phyloP scores from a whole-genome alignment of 2,329 filamentous ascomycete genomes.

The Aspergillus fumigatiaffinis region DNA sequence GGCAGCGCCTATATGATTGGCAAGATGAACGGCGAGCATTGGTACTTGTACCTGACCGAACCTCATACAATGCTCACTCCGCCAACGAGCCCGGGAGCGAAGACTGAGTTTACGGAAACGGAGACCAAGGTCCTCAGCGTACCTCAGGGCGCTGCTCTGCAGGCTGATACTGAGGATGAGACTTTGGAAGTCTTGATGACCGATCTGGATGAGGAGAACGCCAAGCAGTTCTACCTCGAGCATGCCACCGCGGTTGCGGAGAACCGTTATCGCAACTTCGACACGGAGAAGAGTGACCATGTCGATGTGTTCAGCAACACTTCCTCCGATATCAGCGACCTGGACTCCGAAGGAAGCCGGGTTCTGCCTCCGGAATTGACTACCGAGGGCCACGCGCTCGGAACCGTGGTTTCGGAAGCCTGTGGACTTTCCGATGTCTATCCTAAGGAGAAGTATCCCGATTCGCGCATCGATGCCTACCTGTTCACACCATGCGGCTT shows the following conservation, averaged over 20 bases:
- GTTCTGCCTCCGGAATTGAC: conserved; percentile 69
- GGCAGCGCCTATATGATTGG: conserved; percentile 99
- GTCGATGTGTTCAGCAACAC: conserved; percentile 77
- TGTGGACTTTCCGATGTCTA: conserved; percentile 91
- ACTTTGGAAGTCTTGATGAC: conserved; percentile 65
- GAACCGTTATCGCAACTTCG: conserved; percentile 69
- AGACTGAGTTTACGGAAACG: conserved; percentile 49
- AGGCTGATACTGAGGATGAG: conserved; percentile 41
- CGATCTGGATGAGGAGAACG: conserved; percentile 62
- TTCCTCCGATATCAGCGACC: conserved; percentile 58
- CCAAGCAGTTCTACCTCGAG: conserved; percentile 67
- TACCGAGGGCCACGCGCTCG: conserved; percentile 89
- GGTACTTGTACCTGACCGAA: conserved; percentile 96
- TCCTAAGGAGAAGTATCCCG: conserved; percentile 78
- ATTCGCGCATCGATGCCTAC: conserved; percentile 91
- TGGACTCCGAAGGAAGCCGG: conserved; percentile 47
- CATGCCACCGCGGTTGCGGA: conserved; percentile 88
- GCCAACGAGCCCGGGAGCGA: conserved; percentile 65
- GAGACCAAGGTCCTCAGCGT: conserved; percentile 58
- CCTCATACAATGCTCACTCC: conserved; percentile 77
- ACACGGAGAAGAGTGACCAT: conserved; percentile 56
- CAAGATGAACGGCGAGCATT: conserved; percentile 99
- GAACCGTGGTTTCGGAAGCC: conserved; percentile 83
- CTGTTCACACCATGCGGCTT: conserved; percentile 96
- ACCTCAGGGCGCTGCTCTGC: conserved; percentile 35